A percentile compares a stretch with the other conserved stretches of the same genome.
Conservation (phyloP, 768 basidiomycete species). For the Rhodotorula sphaerocarpa region DNA sequence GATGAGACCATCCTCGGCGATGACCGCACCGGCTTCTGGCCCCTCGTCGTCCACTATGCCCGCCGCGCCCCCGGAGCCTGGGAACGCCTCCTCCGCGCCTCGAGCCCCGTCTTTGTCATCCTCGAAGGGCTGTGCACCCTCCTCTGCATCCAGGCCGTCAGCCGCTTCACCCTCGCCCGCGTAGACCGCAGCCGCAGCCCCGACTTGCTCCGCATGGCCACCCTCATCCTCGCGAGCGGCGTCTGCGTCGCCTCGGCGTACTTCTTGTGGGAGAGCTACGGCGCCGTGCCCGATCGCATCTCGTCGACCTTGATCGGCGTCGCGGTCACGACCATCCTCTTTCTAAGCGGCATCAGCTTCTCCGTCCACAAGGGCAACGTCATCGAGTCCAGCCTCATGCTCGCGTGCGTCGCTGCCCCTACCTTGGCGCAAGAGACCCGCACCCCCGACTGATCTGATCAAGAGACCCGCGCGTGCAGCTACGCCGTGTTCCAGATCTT, state of each 20-base stretch:
- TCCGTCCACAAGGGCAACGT: conserved; percentile 36
- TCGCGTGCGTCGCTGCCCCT: conserved; percentile 16
- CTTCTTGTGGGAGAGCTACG: conserved; percentile 36
- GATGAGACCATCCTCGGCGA: neutral
- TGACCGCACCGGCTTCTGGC: neutral
- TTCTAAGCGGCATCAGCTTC: conserved; percentile 38
- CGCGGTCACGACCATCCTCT: conserved; percentile 37
- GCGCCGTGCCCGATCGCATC: conserved; percentile 32
- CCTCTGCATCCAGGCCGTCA: conserved; percentile 27
- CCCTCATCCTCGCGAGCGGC: conserved; percentile 22
- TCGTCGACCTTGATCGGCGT: conserved; percentile 39
- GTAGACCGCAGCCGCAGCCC: conserved; percentile 26
- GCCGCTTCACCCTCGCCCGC: conserved; percentile 29
- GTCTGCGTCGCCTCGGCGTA: conserved; percentile 36
- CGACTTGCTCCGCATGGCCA: conserved; percentile 31
- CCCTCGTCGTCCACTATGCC: conserved; percentile 2
- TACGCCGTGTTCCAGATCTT: conserved; percentile 40
- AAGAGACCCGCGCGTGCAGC: conserved; percentile 1
- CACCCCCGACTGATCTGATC: no score
- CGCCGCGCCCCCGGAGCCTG: conserved; percentile 24
- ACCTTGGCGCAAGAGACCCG: no score
- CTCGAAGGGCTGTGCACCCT: conserved; percentile 38
- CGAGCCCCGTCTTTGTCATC: conserved; percentile 37
- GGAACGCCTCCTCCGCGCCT: conserved; percentile 31
- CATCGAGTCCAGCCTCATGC: conserved; percentile 39